These are phyloP conservation scores for Psilocybe azurescens DNA, from an alignment of 768 basidiomycete species.

Conservation along the genomic window DNA sequence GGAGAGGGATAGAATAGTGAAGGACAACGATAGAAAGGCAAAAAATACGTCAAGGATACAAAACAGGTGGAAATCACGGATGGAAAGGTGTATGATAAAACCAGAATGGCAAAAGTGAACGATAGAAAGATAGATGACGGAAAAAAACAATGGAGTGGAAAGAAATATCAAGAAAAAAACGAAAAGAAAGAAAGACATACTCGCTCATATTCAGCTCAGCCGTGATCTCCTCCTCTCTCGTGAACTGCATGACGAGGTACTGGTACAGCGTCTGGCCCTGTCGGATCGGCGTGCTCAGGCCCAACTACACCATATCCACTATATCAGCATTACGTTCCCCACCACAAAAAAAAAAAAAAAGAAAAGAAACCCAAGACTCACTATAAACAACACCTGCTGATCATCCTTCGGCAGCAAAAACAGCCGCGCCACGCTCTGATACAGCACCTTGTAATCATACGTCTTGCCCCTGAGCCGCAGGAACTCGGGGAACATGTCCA, in stretches of 20 bases:
- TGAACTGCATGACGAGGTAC: conserved; percentile 97
- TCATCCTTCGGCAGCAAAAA: conserved; percentile 98
- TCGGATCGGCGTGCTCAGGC: conserved; percentile 90
- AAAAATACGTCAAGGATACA: too few species aligned
- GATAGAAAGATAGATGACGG: too few species aligned
- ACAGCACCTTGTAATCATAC: conserved; percentile 98
- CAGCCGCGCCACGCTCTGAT: conserved; percentile 82
- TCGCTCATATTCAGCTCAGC: conserved; percentile 93
- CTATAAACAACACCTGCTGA: conserved; percentile 93
- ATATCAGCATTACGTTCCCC: conserved; percentile 2
- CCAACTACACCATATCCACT: conserved; percentile 57
- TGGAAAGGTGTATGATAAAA: too few species aligned
- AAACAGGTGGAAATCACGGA: too few species aligned
- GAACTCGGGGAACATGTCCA: conserved; percentile 97
- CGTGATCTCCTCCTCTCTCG: conserved; percentile 95
- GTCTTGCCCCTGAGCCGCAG: conserved; percentile 96
- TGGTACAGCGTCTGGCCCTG: conserved; percentile 99
- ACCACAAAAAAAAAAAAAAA: neutral
- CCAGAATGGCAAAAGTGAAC: too few species aligned
- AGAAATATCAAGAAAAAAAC: too few species aligned
- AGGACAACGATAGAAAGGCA: too few species aligned
- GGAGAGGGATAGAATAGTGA: too few species aligned
- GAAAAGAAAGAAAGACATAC: conserved; percentile 49
- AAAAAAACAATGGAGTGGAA: too few species aligned
- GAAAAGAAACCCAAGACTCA: conserved; percentile 50